Percentiles rank a stretch among this genome's conserved stretches.
Conservation (phyloP, 148 eudicot species). For the Chenopodium quinoa region DNA sequence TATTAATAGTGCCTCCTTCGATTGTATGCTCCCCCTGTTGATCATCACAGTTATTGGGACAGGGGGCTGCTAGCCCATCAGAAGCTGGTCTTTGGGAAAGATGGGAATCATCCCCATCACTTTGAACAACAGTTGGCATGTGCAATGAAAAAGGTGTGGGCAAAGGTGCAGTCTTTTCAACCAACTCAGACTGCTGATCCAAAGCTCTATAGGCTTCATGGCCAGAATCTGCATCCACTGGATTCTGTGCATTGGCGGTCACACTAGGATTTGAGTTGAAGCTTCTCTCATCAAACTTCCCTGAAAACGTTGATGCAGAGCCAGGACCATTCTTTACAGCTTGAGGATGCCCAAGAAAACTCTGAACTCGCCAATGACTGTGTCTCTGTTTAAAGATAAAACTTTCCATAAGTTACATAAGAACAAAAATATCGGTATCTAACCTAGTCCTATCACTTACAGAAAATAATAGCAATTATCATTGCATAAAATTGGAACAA, state of each 20-base stretch:
- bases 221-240: slow-evolving; percentile 41
- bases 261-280: slow-evolving; percentile 42
- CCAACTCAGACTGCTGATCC: slow-evolving; percentile 45
- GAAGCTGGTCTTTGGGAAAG: slow-evolving; percentile 40
- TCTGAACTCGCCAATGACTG: slow-evolving; percentile 79
- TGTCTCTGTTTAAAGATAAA: slow-evolving; percentile 53
- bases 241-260: slow-evolving; percentile 40
- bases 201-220: slow-evolving; percentile 42
- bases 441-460: neutral
- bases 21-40: slow-evolving; percentile 52
- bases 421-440: neutral
- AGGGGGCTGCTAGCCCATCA: slow-evolving; percentile 43
- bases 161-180: slow-evolving; percentile 38
- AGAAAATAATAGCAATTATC: neutral
- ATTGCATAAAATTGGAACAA: neutral
- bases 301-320: slow-evolving; percentile 40
- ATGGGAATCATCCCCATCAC: slow-evolving; percentile 44
- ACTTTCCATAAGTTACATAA: neutral
- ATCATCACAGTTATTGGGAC: slow-evolving; percentile 38
- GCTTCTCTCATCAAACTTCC: slow-evolving; percentile 57
- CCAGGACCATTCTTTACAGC: slow-evolving; percentile 50
- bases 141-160: slow-evolving; percentile 42
- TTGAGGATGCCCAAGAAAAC: slow-evolving; percentile 52
- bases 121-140: slow-evolving; percentile 34
- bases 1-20: slow-evolving; percentile 89